A percentile compares a stretch with the other conserved stretches of the same genome.
These are phyloP conservation scores for Neurospora sp. DNA, from an alignment of 495 filamentous ascomycete species.

Conservation along the genomic window DNA sequence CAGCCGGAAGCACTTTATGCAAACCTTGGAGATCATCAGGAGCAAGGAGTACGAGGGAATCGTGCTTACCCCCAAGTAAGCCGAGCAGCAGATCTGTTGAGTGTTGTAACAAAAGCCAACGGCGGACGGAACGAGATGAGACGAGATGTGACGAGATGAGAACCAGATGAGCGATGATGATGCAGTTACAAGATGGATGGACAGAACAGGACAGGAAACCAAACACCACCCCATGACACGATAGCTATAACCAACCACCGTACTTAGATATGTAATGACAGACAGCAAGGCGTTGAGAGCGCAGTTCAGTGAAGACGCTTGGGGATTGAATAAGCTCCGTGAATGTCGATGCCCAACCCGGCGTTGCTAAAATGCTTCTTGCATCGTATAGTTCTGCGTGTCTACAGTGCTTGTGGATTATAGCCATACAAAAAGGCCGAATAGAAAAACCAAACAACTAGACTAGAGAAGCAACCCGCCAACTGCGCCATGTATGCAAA, in stretches of 20 bases:
- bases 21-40: constrained; percentile 86
- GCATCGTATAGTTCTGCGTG: no score
- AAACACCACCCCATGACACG: background rate
- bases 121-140: background rate
- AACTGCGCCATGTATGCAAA: background rate
- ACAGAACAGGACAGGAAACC: background rate
- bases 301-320: background rate
- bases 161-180: background rate
- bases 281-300: background rate
- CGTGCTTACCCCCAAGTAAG: constrained; percentile 58
- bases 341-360: no score
- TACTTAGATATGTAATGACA: background rate
- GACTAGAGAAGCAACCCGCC: background rate
- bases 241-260: background rate
- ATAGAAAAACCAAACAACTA: background rate
- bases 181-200: background rate
- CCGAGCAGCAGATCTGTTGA: background rate
- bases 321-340: no score
- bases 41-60: constrained; percentile 89
- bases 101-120: background rate
- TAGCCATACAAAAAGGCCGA: background rate
- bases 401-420: no score
- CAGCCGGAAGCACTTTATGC: constrained; percentile 83
- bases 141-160: background rate
- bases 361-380: no score